Evolutionary conservation across 1,284 basidiomycete genomes (phyloP).

Genomic region (Rhodotorula mucilaginosa): DNA sequence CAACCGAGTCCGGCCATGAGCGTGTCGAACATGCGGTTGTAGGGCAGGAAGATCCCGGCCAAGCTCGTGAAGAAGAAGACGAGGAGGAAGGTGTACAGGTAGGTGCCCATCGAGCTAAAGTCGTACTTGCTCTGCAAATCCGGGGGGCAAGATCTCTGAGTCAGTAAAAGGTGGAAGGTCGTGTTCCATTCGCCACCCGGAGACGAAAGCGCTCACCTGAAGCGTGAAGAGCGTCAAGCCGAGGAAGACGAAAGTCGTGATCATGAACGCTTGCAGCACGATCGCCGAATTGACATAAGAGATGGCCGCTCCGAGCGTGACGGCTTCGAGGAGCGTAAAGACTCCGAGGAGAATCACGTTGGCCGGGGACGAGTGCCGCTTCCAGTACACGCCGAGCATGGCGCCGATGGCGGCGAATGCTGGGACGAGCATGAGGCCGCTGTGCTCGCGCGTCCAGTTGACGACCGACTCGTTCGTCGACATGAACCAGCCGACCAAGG

Average conservation of each 20-base stretch:
- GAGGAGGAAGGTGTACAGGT: slow-evolving; percentile 72
- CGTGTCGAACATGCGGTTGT: slow-evolving; percentile 69
- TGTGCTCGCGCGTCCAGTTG: slow-evolving; percentile 28
- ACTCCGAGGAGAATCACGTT: slow-evolving; percentile 74
- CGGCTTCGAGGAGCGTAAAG: slow-evolving; percentile 76
- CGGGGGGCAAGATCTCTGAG: background rate
- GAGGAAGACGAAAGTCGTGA: slow-evolving; percentile 81
- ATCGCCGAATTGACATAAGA: slow-evolving; percentile 72
- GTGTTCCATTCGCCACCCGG: too few species aligned
- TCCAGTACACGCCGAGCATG: slow-evolving; percentile 76
- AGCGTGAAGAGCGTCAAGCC: slow-evolving; percentile 77
- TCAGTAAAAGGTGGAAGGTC: background rate
- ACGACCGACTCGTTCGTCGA: slow-evolving; percentile 11
- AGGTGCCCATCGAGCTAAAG: slow-evolving; percentile 78
- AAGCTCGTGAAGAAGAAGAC: slow-evolving; percentile 67
- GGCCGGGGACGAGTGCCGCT: slow-evolving; percentile 68
- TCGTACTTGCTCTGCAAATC: slow-evolving; percentile 64
- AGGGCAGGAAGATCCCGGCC: slow-evolving; percentile 76
- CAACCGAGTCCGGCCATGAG: slow-evolving; percentile 73
- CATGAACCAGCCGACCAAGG: slow-evolving; percentile 33
- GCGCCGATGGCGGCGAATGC: slow-evolving; percentile 42
- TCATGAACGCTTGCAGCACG: slow-evolving; percentile 81
- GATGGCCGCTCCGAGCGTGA: slow-evolving; percentile 71
- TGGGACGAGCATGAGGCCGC: slow-evolving; percentile 29
- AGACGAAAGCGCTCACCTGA: slow-evolving; percentile 19